A percentile compares a stretch with the other conserved stretches of the same genome.
Evolutionary conservation across 139 green algal genomes (phyloP).

Genomic region (Raphidocelis subcapitata): DNA sequence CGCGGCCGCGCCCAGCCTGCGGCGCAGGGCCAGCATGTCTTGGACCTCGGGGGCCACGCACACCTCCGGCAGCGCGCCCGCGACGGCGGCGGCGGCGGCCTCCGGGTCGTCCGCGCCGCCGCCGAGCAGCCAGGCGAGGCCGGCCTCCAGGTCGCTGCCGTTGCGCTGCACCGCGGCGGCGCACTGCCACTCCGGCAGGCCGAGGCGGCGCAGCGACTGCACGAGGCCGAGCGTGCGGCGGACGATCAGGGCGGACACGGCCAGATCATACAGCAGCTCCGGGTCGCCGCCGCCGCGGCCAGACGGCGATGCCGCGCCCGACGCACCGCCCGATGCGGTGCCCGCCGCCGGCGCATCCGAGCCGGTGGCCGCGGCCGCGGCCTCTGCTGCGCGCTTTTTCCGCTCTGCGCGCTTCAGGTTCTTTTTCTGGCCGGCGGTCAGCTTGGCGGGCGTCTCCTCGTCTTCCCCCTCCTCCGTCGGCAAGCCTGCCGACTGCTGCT

Average conservation of each 20-base stretch:
- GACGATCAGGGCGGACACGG: slow-evolving; percentile 34
- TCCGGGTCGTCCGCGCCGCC: background rate
- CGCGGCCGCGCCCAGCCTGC: background rate
- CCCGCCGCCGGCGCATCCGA: background rate
- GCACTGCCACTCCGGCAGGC: slow-evolving; percentile 47
- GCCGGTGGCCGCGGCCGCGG: background rate
- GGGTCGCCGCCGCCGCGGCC: background rate
- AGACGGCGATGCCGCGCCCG: background rate
- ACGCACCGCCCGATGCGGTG: background rate
- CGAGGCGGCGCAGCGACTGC: slow-evolving; percentile 49
- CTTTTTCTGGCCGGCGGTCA: slow-evolving; percentile 70
- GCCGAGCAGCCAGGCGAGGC: slow-evolving; percentile 56
- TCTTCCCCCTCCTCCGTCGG: slow-evolving; percentile 25
- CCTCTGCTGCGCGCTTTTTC: slow-evolving; percentile 39
- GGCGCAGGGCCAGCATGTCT: slow-evolving; percentile 21
- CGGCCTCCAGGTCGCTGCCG: slow-evolving; percentile 55
- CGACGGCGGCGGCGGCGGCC: slow-evolving; percentile 6
- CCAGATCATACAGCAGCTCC: slow-evolving; percentile 36
- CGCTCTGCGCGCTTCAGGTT: slow-evolving; percentile 69
- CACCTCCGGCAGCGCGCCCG: slow-evolving; percentile 11
- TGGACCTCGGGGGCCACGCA: slow-evolving; percentile 27
- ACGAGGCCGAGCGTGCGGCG: slow-evolving; percentile 35
- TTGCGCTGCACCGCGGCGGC: slow-evolving; percentile 49
- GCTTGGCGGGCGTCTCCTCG: slow-evolving; percentile 28
- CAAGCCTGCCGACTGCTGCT: background rate